phyloP scores from a whole-genome alignment of 2,329 filamentous ascomycete genomes.

The Aureobasidium sp. region DNA sequence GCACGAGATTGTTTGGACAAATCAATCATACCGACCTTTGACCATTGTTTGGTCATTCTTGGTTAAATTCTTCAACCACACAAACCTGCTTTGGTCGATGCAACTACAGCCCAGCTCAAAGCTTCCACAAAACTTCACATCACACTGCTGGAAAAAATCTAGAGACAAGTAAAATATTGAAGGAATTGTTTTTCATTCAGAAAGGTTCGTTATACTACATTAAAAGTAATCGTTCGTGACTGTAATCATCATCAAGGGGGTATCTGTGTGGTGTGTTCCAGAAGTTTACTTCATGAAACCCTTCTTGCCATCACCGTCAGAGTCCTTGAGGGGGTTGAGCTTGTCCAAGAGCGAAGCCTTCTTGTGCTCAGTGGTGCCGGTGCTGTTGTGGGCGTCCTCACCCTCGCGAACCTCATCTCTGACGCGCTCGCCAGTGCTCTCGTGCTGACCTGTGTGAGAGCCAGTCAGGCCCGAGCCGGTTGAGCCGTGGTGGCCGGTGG shows the following conservation, averaged over 20 bases:
- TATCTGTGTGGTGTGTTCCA: not conserved
- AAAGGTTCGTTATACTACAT: constrained; percentile 12
- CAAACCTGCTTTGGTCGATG: too few relatives aligned
- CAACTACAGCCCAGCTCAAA: too few relatives aligned
- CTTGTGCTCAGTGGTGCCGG: constrained; percentile 18
- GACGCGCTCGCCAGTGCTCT: not conserved
- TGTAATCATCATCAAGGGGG: not conserved
- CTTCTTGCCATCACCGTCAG: constrained; percentile 48
- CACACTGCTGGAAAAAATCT: not conserved
- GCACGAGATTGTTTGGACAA: too few relatives aligned
- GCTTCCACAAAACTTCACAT: not conserved
- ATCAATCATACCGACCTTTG: too few relatives aligned
- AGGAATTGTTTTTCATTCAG: constrained; percentile 4
- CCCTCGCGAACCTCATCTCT: not conserved
- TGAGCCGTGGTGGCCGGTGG: not conserved
- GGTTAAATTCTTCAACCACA: too few relatives aligned
- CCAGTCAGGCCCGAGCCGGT: not conserved
- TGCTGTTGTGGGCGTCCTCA: not conserved
- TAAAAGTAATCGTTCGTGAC: not conserved
- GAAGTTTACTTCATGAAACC: constrained; percentile 43
- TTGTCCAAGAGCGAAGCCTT: constrained; percentile 46
- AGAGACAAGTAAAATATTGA: not conserved
- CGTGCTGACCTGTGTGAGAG: not conserved
- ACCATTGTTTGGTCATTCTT: too few relatives aligned
- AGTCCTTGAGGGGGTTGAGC: constrained; percentile 47